These are phyloP conservation scores for Terfezia claveryi DNA, from an alignment of 495 filamentous ascomycete species.

Conservation along the genomic window DNA sequence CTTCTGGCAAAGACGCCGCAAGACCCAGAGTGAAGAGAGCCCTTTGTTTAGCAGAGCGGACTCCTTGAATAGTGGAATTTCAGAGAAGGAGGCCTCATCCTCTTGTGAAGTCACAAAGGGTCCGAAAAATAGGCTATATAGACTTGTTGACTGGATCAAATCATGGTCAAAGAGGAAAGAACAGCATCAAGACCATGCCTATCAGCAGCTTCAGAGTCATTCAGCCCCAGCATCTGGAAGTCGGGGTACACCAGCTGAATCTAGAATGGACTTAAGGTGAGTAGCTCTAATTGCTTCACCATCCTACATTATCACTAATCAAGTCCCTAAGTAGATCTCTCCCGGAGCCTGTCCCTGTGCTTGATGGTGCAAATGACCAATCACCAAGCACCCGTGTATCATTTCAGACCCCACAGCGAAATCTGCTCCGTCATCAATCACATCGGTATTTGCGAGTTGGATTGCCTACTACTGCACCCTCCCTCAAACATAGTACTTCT, in stretches of 20 bases:
- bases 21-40: background rate
- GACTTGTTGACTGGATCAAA: background rate
- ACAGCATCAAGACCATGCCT: background rate
- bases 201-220: background rate
- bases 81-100: no score
- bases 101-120: no score
- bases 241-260: no score
- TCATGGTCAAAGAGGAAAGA: background rate
- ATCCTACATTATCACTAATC: no score
- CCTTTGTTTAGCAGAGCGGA: background rate
- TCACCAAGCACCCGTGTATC: background rate
- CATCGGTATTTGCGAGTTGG: background rate
- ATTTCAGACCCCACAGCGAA: no score
- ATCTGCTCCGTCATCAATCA: background rate
- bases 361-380: background rate
- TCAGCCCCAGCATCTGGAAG: background rate
- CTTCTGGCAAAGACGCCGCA: background rate
- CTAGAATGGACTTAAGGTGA: no score
- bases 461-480: background rate
- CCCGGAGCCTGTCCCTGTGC: background rate
- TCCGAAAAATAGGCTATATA: background rate
- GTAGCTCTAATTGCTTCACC: no score
- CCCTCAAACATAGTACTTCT: background rate
- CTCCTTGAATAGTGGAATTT: background rate
- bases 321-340: no score